phyloP scores from a whole-genome alignment of 208 protist species.

The Tritrichomonas musculus region DNA sequence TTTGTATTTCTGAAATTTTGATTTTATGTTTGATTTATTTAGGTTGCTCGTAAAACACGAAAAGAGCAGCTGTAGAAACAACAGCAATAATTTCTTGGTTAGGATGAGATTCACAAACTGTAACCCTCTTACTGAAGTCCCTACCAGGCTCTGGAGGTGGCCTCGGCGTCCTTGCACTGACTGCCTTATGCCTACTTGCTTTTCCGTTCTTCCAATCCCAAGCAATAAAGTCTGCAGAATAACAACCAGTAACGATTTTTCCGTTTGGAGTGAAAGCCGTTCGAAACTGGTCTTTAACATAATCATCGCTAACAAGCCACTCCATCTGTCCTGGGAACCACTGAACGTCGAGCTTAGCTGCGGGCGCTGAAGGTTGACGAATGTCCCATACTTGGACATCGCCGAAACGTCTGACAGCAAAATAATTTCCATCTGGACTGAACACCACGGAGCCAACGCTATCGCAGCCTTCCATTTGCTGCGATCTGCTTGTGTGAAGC shows the following conservation, averaged over 20 bases:
- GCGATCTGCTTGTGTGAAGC: neutral
- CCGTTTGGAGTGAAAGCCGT: neutral
- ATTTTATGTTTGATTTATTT: too few species aligned
- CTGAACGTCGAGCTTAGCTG: neutral
- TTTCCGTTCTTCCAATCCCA: neutral
- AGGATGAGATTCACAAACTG: conserved; percentile 12
- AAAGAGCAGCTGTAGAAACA: neutral
- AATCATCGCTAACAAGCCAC: neutral
- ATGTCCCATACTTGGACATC: conserved; percentile 10
- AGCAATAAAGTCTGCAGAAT: neutral
- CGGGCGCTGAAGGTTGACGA: neutral
- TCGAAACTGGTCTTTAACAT: neutral
- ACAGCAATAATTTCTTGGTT: neutral
- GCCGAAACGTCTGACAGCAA: neutral
- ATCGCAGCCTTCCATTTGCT: neutral
- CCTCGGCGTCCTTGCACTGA: neutral
- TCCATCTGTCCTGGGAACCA: conserved; percentile 9
- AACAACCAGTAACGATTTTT: neutral
- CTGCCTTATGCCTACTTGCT: neutral
- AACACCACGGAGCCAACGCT: neutral
- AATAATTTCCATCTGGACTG: neutral
- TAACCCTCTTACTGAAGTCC: conserved; percentile 1
- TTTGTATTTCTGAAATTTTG: too few species aligned
- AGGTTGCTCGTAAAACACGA: neutral
- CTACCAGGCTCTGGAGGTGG: neutral